phyloP scores from a whole-genome alignment of 768 basidiomycete genomes.

The Tylopilus subfusipes region DNA sequence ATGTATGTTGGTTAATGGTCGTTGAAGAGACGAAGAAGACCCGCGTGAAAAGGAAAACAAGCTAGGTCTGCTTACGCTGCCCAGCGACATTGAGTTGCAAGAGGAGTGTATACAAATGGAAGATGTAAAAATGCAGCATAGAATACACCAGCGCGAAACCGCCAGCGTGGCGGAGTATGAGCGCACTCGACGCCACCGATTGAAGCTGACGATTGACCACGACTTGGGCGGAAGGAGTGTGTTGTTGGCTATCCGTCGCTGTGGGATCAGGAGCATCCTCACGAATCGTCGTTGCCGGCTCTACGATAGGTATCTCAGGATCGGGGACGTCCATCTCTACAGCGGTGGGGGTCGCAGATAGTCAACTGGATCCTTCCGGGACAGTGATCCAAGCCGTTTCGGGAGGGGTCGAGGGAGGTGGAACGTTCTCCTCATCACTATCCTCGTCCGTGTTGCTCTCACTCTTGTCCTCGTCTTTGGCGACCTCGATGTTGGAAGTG shows the following conservation, averaged over 20 bases:
- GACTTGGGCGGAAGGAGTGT: conserved; percentile 17
- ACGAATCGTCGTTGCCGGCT: conserved; percentile 21
- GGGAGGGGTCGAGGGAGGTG: conserved; percentile 30
- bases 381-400: conserved; percentile 31
- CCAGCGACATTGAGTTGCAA: conserved; percentile 33
- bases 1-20: conserved; percentile 5
- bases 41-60: background rate
- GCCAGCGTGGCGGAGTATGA: conserved; percentile 33
- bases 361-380: conserved; percentile 29
- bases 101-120: conserved; percentile 42
- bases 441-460: conserved; percentile 37
- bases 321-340: conserved; percentile 17
- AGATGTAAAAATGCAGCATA: conserved; percentile 43
- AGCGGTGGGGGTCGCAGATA: conserved; percentile 21
- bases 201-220: conserved; percentile 25
- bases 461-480: conserved; percentile 31
- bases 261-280: conserved; percentile 20
- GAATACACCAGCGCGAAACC: conserved; percentile 36
- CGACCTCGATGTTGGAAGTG: conserved; percentile 1
- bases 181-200: conserved; percentile 19
- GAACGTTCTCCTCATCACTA: conserved; percentile 42
- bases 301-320: conserved; percentile 22
- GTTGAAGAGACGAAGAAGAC: conserved; percentile 7
- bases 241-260: conserved; percentile 22
- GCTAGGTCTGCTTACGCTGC: conserved; percentile 30